Percentiles rank a stretch among this genome's conserved stretches.
phyloP scores from a whole-genome alignment of 257 asterid genomes.

The Ophiorrhiza pumila region DNA sequence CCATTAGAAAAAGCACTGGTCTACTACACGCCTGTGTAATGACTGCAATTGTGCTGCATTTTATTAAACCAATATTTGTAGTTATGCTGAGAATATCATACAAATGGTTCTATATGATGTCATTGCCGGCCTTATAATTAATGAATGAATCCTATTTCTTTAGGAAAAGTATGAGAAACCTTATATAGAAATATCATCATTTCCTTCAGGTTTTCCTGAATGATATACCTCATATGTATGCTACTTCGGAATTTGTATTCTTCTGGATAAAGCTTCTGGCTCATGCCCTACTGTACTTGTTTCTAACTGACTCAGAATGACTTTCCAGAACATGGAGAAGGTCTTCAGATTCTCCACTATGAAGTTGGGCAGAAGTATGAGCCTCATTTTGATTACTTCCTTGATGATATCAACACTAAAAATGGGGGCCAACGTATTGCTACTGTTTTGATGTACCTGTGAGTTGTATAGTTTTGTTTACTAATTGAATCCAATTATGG shows the following conservation, averaged over 20 bases:
- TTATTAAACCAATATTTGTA: neutral
- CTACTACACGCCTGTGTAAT: neutral
- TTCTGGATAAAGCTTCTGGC: neutral
- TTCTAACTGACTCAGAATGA: conserved; percentile 7
- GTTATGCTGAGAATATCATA: neutral
- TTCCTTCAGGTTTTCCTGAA: neutral
- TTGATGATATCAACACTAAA: conserved; percentile 71
- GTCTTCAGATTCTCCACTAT: conserved; percentile 78
- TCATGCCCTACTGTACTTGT: neutral
- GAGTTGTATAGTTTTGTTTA: conserved; percentile 27
- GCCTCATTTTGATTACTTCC: conserved; percentile 83
- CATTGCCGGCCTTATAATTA: neutral
- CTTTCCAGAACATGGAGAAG: conserved; percentile 83
- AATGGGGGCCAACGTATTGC: conserved; percentile 93
- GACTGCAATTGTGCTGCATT: neutral
- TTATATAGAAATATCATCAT: neutral
- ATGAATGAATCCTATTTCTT: neutral
- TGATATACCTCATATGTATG: neutral
- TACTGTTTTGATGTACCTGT: conserved; percentile 88
- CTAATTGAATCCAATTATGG: conserved; percentile 8
- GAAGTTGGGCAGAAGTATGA: conserved; percentile 90
- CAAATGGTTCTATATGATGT: neutral
- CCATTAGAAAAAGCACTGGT: neutral
- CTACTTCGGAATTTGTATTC: neutral
- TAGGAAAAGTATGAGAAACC: neutral